Evolutionary conservation across 345 rosid genomes (phyloP).

Genomic region (Gossypium longicalyx): DNA sequence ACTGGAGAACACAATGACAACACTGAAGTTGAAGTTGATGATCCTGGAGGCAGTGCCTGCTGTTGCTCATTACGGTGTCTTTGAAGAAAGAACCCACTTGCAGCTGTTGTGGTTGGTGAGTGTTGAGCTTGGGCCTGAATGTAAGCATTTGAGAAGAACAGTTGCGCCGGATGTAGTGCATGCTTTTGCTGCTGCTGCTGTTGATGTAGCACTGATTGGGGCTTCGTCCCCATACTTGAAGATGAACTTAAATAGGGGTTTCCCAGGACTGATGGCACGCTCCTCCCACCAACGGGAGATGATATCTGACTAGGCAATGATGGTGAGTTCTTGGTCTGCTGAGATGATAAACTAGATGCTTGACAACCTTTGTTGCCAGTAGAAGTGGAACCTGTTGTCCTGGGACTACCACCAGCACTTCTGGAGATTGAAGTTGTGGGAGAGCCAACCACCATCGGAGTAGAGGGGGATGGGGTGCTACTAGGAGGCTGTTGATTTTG

Average conservation of each 20-base stretch:
- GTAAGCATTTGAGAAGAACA: slow-evolving; percentile 48
- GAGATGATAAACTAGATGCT: slow-evolving; percentile 54
- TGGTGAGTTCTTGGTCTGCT: slow-evolving; percentile 60
- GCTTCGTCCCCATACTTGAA: slow-evolving; percentile 48
- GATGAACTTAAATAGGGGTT: slow-evolving; percentile 48
- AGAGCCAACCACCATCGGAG: slow-evolving; percentile 65
- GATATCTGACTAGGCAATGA: slow-evolving; percentile 50
- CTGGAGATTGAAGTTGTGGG: slow-evolving; percentile 82
- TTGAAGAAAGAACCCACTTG: slow-evolving; percentile 55
- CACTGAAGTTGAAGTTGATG: slow-evolving; percentile 46
- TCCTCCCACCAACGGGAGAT: slow-evolving; percentile 58
- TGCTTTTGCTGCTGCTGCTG: slow-evolving; percentile 42
- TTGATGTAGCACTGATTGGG: slow-evolving; percentile 39
- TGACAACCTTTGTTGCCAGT: slow-evolving; percentile 65
- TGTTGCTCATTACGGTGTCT: slow-evolving; percentile 62
- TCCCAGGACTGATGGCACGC: slow-evolving; percentile 59
- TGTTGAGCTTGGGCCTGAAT: slow-evolving; percentile 61
- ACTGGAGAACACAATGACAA: slow-evolving; percentile 49
- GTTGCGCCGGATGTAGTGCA: slow-evolving; percentile 52
- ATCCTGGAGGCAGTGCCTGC: slow-evolving; percentile 37
- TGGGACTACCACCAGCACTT: slow-evolving; percentile 86
- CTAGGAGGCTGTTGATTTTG: slow-evolving; percentile 56
- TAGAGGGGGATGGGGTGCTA: slow-evolving; percentile 55
- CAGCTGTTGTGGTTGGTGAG: slow-evolving; percentile 29
- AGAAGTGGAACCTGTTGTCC: slow-evolving; percentile 58